Conservation (phyloP, 2,329 filamentous ascomycete genomes). For the Cercospora sesami region DNA sequence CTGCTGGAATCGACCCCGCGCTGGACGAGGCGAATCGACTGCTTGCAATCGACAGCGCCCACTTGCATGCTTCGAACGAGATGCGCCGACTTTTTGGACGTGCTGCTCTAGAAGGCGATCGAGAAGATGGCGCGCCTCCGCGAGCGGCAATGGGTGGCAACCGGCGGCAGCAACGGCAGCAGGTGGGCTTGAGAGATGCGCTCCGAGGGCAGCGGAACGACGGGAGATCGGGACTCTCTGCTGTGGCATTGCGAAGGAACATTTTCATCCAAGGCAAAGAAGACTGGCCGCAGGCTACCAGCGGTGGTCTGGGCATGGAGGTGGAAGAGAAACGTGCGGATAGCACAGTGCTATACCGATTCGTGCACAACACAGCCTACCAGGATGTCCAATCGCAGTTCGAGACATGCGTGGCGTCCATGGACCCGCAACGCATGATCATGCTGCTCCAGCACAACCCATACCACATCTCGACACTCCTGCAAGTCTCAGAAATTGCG, state of each 20-base stretch:
- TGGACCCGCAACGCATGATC: constrained; percentile 83
- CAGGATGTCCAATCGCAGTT: constrained; percentile 74
- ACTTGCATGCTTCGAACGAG: constrained; percentile 84
- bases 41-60: constrained; percentile 65
- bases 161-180: constrained; percentile 44
- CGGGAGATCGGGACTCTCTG: constrained; percentile 65
- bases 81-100: constrained; percentile 77
- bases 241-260: constrained; percentile 73
- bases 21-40: constrained; percentile 54
- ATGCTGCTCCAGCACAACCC: constrained; percentile 71
- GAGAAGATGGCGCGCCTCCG: constrained; percentile 50
- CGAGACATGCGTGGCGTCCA: constrained; percentile 72
- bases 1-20: constrained; percentile 40
- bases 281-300: constrained; percentile 77
- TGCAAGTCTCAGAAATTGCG: constrained; percentile 88
- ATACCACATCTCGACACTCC: constrained; percentile 90
- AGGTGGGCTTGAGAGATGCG: constrained; percentile 60
- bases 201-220: constrained; percentile 54
- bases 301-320: constrained; percentile 82
- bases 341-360: constrained; percentile 71
- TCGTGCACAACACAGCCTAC: constrained; percentile 73
- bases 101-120: constrained; percentile 59
- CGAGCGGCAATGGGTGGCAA: constrained; percentile 33
- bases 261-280: constrained; percentile 84
- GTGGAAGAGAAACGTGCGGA: constrained; percentile 56